Base-by-base conservation (phyloP, 73 alveolate genomes). In the Blepharisma stoltei region DNA sequence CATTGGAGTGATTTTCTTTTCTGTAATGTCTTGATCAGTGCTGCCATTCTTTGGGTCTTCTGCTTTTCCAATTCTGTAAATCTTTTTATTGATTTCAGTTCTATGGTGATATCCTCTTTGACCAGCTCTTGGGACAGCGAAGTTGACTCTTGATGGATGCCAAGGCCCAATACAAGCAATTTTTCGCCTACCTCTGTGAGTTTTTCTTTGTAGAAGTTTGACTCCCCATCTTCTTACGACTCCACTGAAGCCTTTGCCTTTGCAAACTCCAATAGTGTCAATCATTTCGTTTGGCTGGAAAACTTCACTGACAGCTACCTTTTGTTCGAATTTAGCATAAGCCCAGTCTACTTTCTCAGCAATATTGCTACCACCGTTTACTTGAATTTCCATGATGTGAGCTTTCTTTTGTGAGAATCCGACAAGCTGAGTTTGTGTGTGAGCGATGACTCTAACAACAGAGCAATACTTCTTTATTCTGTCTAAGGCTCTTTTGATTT, bases 151-250 rank as follows among this genome's bases (percentile, higher is more conserved):
- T 70, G 99, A 93, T 71, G 99, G 99, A 97, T 97, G 99, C 99
- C 99, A 97, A 50, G 98, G 92, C 67, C 99, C 99, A 83, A 97
- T 96, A 92, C 99, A 97, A 55, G 98, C 99, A 71, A 97, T 99
- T 93, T 96, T 96, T 86, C 99, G 92, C 86, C 95, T 93, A 77
- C 99, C 99, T 91, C 99, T 97, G 85, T 97, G 99, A 75, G 99
- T 91, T 93, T 97, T 97, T 90, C 99, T 92, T 73, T 94, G 97
- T 82, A 97, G 92, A 55, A 97, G 95, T 78, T 97, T 96, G 67
- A 96, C 98, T 41, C 99, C 99, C 96, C 97, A 97, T 86, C 99
- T 95, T 80, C 92, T 89, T 91, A 94, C 94, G 81, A 97, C 99
- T 80, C 99, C 99, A 68, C 92, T 98, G 85, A 88, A 88, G 78